These are phyloP conservation scores for Syzygium oleosum DNA, from an alignment of 345 rosid species.

Conservation along the genomic window DNA sequence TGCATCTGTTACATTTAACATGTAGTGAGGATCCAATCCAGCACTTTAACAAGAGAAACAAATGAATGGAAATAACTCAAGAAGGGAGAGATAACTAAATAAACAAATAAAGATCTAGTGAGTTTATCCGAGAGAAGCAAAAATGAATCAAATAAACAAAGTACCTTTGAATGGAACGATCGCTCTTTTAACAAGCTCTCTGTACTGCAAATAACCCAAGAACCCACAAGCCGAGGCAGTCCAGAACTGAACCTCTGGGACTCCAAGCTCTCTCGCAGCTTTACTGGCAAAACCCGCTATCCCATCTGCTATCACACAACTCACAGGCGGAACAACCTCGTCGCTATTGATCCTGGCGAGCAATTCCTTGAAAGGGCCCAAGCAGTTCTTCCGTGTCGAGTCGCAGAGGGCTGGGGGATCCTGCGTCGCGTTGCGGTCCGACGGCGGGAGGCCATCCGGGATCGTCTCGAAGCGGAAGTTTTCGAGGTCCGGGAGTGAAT, in stretches of 20 bases:
- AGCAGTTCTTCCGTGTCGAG: not conserved
- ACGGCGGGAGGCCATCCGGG: slow-evolving; percentile 13
- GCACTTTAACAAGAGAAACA: too few species aligned
- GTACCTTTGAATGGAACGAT: slow-evolving; percentile 24
- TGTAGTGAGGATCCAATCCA: too few species aligned
- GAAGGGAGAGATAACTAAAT: not conserved
- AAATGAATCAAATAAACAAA: not conserved
- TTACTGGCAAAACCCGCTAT: slow-evolving; percentile 5
- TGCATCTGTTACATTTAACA: slow-evolving; percentile 12
- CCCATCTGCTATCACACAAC: slow-evolving; percentile 20
- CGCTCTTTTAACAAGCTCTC: slow-evolving; percentile 17
- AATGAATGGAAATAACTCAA: not conserved
- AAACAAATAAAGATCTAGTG: not conserved
- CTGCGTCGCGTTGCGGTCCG: slow-evolving; percentile 4
- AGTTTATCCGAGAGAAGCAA: not conserved
- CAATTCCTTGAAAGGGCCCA: slow-evolving; percentile 14
- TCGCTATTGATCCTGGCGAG: slow-evolving; percentile 6
- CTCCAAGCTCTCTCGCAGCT: slow-evolving; percentile 17
- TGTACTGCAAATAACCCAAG: slow-evolving; percentile 20
- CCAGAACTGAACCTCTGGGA: slow-evolving; percentile 20
- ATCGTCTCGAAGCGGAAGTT: slow-evolving; percentile 15
- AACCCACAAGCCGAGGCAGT: slow-evolving; percentile 25
- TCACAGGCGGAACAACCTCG: slow-evolving; percentile 8
- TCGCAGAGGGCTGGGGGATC: slow-evolving; percentile 1
- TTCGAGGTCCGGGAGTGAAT: not conserved